These are phyloP conservation scores for Eimeria brunetti DNA, from an alignment of 169 alveolate genomes.

Conservation along the genomic window DNA sequence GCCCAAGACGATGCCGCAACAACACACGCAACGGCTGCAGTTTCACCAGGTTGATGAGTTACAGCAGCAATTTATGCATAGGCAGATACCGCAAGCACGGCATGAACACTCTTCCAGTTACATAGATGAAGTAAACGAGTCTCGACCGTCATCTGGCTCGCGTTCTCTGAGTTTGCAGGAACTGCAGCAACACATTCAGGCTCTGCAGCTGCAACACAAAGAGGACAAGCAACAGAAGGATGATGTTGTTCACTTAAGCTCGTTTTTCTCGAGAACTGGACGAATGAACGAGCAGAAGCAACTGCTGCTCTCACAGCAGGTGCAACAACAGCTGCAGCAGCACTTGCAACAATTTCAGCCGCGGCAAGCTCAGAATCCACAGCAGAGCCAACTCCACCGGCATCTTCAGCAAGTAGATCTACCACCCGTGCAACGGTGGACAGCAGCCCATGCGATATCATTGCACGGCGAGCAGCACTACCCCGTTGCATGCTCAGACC, in stretches of 20 bases:
- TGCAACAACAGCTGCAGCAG: slow-evolving; percentile 57
- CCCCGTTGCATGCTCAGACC: slow-evolving; percentile 26
- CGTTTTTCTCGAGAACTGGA: neutral
- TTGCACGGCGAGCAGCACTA: slow-evolving; percentile 42
- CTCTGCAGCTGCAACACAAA: slow-evolving; percentile 23
- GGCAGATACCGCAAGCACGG: slow-evolving; percentile 33
- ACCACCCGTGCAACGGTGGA: slow-evolving; percentile 4
- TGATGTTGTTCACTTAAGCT: neutral
- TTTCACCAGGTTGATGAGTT: slow-evolving; percentile 46
- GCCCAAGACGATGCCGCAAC: neutral
- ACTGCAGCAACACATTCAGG: slow-evolving; percentile 21
- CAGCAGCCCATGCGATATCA: neutral
- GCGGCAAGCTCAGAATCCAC: slow-evolving; percentile 20
- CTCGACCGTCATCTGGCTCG: neutral
- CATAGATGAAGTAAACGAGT: neutral
- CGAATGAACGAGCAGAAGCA: slow-evolving; percentile 18
- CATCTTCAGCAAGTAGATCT: neutral
- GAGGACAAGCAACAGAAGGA: neutral
- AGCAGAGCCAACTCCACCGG: slow-evolving; percentile 16
- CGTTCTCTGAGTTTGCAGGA: neutral
- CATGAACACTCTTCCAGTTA: slow-evolving; percentile 10
- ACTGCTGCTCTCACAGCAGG: slow-evolving; percentile 14
- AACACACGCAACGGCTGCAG: slow-evolving; percentile 6
- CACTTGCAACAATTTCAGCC: slow-evolving; percentile 10
- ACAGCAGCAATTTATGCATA: slow-evolving; percentile 11